A percentile compares a stretch with the other conserved stretches of the same genome.
Evolutionary conservation across 1,139 yeast species (phyloP).

Genomic region (Diutina siamensis): DNA sequence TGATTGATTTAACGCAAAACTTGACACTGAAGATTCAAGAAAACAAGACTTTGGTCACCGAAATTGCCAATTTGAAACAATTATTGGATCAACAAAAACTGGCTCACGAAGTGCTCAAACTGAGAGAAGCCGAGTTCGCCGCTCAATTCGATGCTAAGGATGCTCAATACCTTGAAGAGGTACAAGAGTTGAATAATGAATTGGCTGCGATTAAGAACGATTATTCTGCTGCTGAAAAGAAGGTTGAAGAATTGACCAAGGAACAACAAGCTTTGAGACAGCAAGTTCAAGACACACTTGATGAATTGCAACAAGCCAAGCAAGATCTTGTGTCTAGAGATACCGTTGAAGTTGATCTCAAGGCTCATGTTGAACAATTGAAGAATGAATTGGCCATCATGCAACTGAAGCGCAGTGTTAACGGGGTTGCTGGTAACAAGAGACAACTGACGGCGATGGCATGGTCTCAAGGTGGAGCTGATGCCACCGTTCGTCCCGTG

Average conservation of each 20-base stretch:
- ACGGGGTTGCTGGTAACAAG: conserved; percentile 15
- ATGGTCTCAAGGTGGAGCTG: conserved; percentile 16
- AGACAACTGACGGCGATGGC: conserved; percentile 33
- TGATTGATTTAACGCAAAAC: conserved; percentile 82
- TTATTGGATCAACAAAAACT: conserved; percentile 43
- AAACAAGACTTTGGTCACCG: conserved; percentile 57
- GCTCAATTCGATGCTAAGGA: conserved; percentile 34
- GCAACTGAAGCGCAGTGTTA: conserved; percentile 13
- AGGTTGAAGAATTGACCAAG: conserved; percentile 51
- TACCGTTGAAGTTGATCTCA: conserved; percentile 58
- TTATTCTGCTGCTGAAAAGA: conserved; percentile 48
- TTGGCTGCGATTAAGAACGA: conserved; percentile 46
- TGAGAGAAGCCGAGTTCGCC: conserved; percentile 44
- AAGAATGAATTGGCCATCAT: conserved; percentile 52
- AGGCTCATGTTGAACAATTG: conserved; percentile 56
- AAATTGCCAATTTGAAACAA: conserved; percentile 43
- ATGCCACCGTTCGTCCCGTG: conserved; percentile 27
- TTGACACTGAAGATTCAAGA: conserved; percentile 70
- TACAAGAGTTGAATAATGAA: conserved; percentile 45
- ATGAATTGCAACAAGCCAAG: conserved; percentile 53
- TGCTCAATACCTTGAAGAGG: conserved; percentile 37
- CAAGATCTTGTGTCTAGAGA: conserved; percentile 51
- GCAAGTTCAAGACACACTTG: conserved; percentile 51
- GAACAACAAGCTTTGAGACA: conserved; percentile 55
- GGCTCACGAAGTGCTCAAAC: conserved; percentile 44